Evolutionary conservation across 352 stramenopile genomes (phyloP), one percentile per base, ranked within the genome.

Genomic region (Paralagenidium karlingii): DNA sequence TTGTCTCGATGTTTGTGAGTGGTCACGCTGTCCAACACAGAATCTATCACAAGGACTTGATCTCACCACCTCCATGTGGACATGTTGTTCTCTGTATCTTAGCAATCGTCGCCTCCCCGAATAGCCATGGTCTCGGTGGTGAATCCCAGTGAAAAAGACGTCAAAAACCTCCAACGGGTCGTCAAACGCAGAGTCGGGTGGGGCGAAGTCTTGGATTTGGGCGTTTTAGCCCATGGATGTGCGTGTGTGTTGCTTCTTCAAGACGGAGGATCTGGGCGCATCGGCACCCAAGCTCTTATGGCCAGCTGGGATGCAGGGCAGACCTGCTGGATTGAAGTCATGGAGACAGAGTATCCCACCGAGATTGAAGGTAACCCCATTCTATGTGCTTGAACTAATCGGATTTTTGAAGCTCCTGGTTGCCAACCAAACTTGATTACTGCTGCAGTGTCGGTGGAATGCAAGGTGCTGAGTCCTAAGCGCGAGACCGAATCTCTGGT

Each of bases 1-100:
- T 82, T 57, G 83, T 69, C 56, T 76, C 73, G 27, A 61, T 65
- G 51, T 87, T 87, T 47, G 73, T 87, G 83, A 69, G 73, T 86
- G 22, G 28, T 3, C n/a, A 18, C 13, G 19, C 20, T 21, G 15
- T 37, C 45, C 55, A 46, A 52, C 40, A 47, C 43, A 38, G 34
- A 21, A 19, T 30, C 43, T 33, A n/a, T n/a, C n/a, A n/a, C n/a
- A n/a, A n/a, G n/a, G n/a, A n/a, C n/a, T n/a, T n/a, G n/a, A n/a
- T n/a, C n/a, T n/a, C n/a, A n/a, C n/a, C n/a, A n/a, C n/a, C n/a
- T n/a, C n/a, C n/a, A 44, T 53, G 29, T 56, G 24, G 37, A 60
- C 24, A 15, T 62, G 36, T 38, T 34, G 18, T 41, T 20, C 15
- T 51, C 24, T 50, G 19, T n/a, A n/a, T n/a, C n/a, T n/a, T 63